Base-by-base conservation (phyloP, 768 basidiomycete genomes). In the Suillus ampliporus region DNA sequence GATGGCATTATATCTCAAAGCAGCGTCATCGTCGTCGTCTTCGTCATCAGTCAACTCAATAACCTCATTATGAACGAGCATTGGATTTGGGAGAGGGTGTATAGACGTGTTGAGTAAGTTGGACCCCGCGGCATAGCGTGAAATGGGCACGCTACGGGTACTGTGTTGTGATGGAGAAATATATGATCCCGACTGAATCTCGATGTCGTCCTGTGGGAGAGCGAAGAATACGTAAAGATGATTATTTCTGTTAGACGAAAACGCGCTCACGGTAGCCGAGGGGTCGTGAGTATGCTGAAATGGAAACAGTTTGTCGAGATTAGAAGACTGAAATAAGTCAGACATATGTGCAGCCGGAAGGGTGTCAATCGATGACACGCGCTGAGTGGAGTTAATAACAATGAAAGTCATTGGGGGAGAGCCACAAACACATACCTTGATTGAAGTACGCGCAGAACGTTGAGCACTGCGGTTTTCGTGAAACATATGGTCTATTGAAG, bases 201-300 rank as follows among this genome's bases (percentile, higher is more conserved):
- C 61, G 51, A 57, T 19, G 37, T 43, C 23, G 67, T 57, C 54
- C 28, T 65, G 53, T 57, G 28, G 13, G 48, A 61, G 23, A 57
- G 9, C 21, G 21, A 21, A 37, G 37, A 17, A 35, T 37, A 34
- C 3, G 34, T 31, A 57, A 67, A 61, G 10, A 56, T 52, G 40
- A 53, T 9, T 37, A 3, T 23, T 26, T 38, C 37, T 23, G 21
- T 38, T 17, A 38, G 15, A 17, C 1, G 23, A 53, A 53, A 9
- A 31, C 31, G 19, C 53, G 66, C 70, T 47, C 51, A 63, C 74
- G 47, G 63, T 28, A 60, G 59, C 40, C 48, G 63, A 65, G 57
- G 60, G 35, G 14, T 47, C 65, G 57, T 51, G 61, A 10, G 9
- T n/a, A 40, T 50, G 61, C 34, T 56, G 28, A 21, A 35, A 60